Evolutionary conservation across 2,329 filamentous ascomycete species (phyloP), one percentile per base, ranked within the genome.

Genomic region (Talaromyces pinophilus): DNA sequence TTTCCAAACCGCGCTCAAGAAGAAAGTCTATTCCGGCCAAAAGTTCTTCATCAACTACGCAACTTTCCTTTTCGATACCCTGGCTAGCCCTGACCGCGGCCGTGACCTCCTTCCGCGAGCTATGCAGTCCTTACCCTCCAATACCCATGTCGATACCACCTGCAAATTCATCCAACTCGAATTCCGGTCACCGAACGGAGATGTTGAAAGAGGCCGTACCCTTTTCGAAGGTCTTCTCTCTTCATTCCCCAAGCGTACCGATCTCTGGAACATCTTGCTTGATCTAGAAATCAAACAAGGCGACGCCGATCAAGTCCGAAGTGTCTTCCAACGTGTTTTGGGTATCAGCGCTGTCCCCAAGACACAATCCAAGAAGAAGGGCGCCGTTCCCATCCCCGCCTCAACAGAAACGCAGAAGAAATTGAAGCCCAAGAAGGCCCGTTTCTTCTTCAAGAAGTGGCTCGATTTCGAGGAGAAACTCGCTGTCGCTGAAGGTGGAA

Each of bases 11-110:
- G 92, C 96, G 79, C 83, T 92, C 73, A 96, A 95, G 83, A 97
- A 96, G 81, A 97, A 96, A 81, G 92, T 95, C 74, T 65, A 50
- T 28, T 88, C 89, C 70, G 87, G 89, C 5, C 89, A 92, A 10
- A 87, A 89, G 63, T 88, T 97, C 71, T 99, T 93, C 92, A 85
- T 90, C 79, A 97, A 98, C 82, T 98, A 97, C 79, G 94, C 93
- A 28, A 90, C 91, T 73, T 98, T 97, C 85, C 85, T 99, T 65
- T 90, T 97, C 81, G 88, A 90, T 67, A 91, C 87, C 0, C 81
- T 87, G 67, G 83, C 86, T 66, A 85, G 90, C 11, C 87, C 92
- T 0, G 89, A 90, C n/a, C 87, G 89, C 7, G 91, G 89, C 3
- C 90, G 93, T 64, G 88, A 87, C 0, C 86, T 99, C 15, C 87